Evolutionary conservation across 805 yeast species (phyloP).

Genomic region (Dipodascus geniculatus): DNA sequence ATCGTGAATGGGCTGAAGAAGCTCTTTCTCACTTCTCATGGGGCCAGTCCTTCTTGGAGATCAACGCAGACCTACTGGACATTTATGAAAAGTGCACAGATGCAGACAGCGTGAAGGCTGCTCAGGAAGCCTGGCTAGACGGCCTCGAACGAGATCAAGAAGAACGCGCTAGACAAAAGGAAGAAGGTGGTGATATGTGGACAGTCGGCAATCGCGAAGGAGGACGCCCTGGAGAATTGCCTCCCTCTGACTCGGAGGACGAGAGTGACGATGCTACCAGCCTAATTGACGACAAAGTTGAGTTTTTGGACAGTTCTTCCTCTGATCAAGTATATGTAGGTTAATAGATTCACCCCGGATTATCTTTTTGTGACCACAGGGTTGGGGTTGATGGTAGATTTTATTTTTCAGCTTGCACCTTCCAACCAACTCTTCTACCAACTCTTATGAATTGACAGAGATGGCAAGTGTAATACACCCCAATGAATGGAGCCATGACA

Average conservation of each 20-base stretch:
- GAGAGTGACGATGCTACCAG: constrained; percentile 22
- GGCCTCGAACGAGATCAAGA: constrained; percentile 36
- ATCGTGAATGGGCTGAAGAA: constrained; percentile 74
- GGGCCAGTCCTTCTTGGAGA: constrained; percentile 80
- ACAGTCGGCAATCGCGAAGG: constrained; percentile 67
- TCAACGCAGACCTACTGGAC: constrained; percentile 68
- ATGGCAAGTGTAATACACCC: constrained; percentile 47
- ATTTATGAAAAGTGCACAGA: constrained; percentile 74
- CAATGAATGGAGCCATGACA: constrained; percentile 44
- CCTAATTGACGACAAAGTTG: constrained; percentile 18
- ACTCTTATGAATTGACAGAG: background rate
- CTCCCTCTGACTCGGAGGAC: constrained; percentile 17
- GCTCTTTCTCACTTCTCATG: constrained; percentile 75
- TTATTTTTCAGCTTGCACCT: background rate
- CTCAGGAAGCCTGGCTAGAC: constrained; percentile 66
- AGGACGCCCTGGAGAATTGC: constrained; percentile 17
- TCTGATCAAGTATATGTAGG: too few species aligned
- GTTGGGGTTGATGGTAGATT: background rate
- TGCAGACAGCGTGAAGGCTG: constrained; percentile 54
- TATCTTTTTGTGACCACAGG: background rate
- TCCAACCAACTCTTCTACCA: background rate
- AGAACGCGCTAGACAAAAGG: constrained; percentile 23
- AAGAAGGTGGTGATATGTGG: constrained; percentile 56
- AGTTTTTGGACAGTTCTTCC: too few species aligned
- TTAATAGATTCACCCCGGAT: too few species aligned